These are phyloP conservation scores for Perkinsela sp. DNA, from an alignment of 208 protist species.

Conservation along the genomic window DNA sequence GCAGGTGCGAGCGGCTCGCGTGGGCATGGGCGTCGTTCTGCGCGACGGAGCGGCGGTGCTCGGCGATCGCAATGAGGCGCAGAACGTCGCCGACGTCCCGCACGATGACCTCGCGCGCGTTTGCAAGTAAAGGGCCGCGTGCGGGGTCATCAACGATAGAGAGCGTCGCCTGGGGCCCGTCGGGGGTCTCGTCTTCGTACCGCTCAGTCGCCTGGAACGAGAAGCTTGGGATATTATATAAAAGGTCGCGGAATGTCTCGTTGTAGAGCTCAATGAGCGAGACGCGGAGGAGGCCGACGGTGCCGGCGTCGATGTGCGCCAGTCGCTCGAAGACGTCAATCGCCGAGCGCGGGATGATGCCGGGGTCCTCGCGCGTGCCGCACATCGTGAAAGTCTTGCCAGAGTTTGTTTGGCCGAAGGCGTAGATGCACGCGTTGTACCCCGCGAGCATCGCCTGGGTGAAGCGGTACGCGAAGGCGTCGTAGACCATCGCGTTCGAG, in stretches of 20 bases:
- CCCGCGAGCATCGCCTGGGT: slow-evolving; percentile 31
- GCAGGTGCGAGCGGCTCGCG: slow-evolving; percentile 5
- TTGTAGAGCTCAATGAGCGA: slow-evolving; percentile 66
- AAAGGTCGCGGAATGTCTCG: slow-evolving; percentile 36
- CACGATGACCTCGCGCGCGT: slow-evolving; percentile 3
- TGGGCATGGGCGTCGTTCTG: slow-evolving; percentile 6
- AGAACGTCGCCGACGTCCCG: slow-evolving; percentile 5
- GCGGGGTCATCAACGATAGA: not conserved
- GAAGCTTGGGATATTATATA: slow-evolving; percentile 6
- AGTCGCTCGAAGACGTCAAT: slow-evolving; percentile 18
- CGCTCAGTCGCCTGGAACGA: too few relatives aligned
- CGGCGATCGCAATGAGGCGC: not conserved
- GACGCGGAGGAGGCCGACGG: slow-evolving; percentile 15
- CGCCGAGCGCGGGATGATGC: slow-evolving; percentile 33
- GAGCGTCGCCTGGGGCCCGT: not conserved
- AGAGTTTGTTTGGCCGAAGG: slow-evolving; percentile 55
- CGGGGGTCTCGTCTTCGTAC: too few relatives aligned
- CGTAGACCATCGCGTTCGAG: slow-evolving; percentile 14
- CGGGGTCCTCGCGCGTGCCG: slow-evolving; percentile 25
- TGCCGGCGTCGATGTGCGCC: slow-evolving; percentile 7
- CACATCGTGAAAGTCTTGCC: slow-evolving; percentile 75
- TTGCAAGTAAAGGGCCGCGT: not conserved
- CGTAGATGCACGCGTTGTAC: slow-evolving; percentile 57
- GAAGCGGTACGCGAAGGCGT: slow-evolving; percentile 11
- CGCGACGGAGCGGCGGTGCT: not conserved